Evolutionary conservation across 2,329 filamentous ascomycete species (phyloP), one percentile per base, ranked within the genome.

Genomic region (Alternaria viburni): DNA sequence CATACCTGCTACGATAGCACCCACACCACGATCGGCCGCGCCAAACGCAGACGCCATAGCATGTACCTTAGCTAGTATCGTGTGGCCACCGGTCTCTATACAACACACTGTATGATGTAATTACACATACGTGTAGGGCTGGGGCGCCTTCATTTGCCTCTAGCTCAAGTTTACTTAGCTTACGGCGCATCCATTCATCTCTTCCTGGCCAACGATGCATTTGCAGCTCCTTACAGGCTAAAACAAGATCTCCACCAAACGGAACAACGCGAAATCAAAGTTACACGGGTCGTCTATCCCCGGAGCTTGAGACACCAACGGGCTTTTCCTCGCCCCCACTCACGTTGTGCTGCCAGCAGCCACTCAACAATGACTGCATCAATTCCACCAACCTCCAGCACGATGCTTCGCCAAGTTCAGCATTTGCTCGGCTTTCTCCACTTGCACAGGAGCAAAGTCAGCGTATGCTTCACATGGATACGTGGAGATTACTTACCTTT

Each of bases 401-500:
- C 19, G 49, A 25, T 54, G 36, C 47, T 70, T 69, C 6, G 63
- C 63, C 8, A 43, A 25, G 1, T 57, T 43, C 15, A 72, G 52
- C 26, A 43, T 59, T 21, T 56, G 44, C 17, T 65, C 54, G n/a
- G 69, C 68, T 25, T 68, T 59, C 11, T 66, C 54, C 11, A 69
- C 50, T 52, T 9, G 30, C 15, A 17, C 15, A 23, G 19, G 12
- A 32, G 15, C 36, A 17, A 23, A 32, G 23, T 52, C 13, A 52
- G 49, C 36, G 13, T 41, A 41, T 19, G 30, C 30, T 19, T 52
- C n/a, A 36, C 17, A 11, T 51, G 49, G 5, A 41, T 21, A n/a
- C 9, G 11, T 15, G 12, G 49, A n/a, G 13, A 13, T n/a, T 11
- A 52, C 49, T n/a, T 52, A 52, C 49, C 49, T 41, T 67, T 69